A percentile compares a stretch with the other conserved stretches of the same genome.
These are phyloP conservation scores for Trichocladium antarcticum DNA, from an alignment of 495 filamentous ascomycete species.

Conservation along the genomic window DNA sequence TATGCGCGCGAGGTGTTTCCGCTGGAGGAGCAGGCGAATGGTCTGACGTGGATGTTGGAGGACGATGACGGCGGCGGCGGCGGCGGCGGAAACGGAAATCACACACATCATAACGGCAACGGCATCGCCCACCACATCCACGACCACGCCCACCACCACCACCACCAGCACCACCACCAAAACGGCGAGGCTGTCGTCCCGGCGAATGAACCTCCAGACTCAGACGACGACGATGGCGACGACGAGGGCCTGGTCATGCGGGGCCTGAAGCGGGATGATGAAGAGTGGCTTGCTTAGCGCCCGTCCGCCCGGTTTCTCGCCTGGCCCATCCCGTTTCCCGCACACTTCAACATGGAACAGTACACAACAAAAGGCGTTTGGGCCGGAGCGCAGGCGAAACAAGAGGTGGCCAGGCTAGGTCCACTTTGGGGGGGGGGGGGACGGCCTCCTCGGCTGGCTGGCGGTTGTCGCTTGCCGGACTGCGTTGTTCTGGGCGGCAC, in stretches of 20 bases:
- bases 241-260: slow-evolving; percentile 42
- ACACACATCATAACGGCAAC: slow-evolving; percentile 12
- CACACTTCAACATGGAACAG: neutral
- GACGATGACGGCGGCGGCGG: slow-evolving; percentile 26
- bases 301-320: neutral
- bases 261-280: slow-evolving; percentile 39
- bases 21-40: slow-evolving; percentile 86
- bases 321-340: no score
- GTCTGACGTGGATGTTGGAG: slow-evolving; percentile 74
- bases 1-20: slow-evolving; percentile 94
- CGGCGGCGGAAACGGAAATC: slow-evolving; percentile 21
- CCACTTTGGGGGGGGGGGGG: no score
- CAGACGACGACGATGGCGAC: slow-evolving; percentile 26
- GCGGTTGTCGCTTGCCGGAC: no score
- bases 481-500: no score
- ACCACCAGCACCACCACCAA: slow-evolving; percentile 1
- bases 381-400: neutral
- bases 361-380: neutral
- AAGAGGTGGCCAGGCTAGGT: neutral
- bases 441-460: no score
- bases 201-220: neutral
- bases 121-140: slow-evolving; percentile 4
- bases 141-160: neutral
- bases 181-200: slow-evolving; percentile 7
- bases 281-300: slow-evolving; percentile 38